phyloP scores from a whole-genome alignment of 768 basidiomycete genomes.

The Boletus rufocinnamomeus region DNA sequence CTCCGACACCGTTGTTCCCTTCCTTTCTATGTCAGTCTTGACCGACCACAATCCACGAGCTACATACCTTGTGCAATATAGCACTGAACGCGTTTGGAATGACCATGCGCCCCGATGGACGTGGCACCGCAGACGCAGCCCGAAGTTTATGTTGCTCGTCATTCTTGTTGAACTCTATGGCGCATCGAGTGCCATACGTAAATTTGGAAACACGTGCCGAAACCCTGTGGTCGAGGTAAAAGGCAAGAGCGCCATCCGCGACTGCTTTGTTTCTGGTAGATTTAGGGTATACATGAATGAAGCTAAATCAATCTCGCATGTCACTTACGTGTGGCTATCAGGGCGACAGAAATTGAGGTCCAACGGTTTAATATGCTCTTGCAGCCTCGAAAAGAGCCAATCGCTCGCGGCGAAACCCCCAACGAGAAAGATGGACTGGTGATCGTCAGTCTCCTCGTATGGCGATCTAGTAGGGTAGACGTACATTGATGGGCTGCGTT shows the following conservation, averaged over 20 bases:
- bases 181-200: conserved; percentile 40
- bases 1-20: conserved; percentile 35
- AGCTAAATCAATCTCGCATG: conserved; percentile 7
- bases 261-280: conserved; percentile 47
- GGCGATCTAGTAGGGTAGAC: conserved; percentile 1
- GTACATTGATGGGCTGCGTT: conserved; percentile 27
- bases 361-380: conserved; percentile 34
- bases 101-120: conserved; percentile 35
- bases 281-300: neutral
- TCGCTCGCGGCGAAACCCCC: conserved; percentile 48
- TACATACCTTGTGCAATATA: conserved; percentile 31
- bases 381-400: conserved; percentile 41
- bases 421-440: conserved; percentile 41
- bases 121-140: conserved; percentile 29
- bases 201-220: conserved; percentile 40
- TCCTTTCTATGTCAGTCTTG: neutral
- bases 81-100: conserved; percentile 36
- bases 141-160: conserved; percentile 34
- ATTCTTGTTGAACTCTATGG: conserved; percentile 31
- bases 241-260: conserved; percentile 46
- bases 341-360: conserved; percentile 49
- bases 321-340: conserved; percentile 49
- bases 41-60: too few relatives aligned
- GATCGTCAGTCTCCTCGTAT: conserved; percentile 4
- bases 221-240: conserved; percentile 46